Base-by-base conservation (phyloP, 495 filamentous ascomycete genomes). In the Chlorociboria aeruginascens region DNA sequence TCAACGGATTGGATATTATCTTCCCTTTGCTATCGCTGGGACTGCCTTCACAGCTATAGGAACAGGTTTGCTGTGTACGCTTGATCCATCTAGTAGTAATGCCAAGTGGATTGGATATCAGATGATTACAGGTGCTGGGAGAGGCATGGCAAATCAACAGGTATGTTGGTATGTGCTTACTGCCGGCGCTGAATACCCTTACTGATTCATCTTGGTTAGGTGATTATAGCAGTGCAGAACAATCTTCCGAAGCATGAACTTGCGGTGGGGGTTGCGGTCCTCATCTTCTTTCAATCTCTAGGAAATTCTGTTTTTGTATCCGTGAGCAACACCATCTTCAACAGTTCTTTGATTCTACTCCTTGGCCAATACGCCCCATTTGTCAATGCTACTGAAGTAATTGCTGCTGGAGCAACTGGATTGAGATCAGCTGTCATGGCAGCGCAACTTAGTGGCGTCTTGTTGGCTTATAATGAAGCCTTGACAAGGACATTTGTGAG, bases 391-490 rank as follows among this genome's bases (percentile, higher is more conserved):
- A 28, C 53, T 16, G 39, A 49, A 6, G 46, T 69, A 12, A 51
- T 68, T 14, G 49, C 44, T 13, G 63, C 61, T 13, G 66, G 67
- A 0, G 66, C 65, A 0, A 62, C 62, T 0, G 61, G 46, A 10
- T 67, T 68, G 48, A 69, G 58, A 39, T 44, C 32, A 41, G 59
- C 66, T 43, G 63, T 71, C 0, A 43, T 52, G 14, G 38, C 8
- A 1, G 30, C 43, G 0, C 45, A 63, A 29, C 51, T 70, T 11
- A 29, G 55, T 7, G 63, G 57, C 3, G 60, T 77, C 6, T 41
- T 76, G 40, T 48, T 34, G 7, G 71, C 69, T 8, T 78, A 72
- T 49, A 54, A 66, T 1, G 62, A 63, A 63, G 61, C 37, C 56
- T 74, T 14, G 55, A 57, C 44, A 20, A 13, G 40, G 54, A 14